Conservation (phyloP, 2,329 filamentous ascomycete species). For the Camillea tinctor region DNA sequence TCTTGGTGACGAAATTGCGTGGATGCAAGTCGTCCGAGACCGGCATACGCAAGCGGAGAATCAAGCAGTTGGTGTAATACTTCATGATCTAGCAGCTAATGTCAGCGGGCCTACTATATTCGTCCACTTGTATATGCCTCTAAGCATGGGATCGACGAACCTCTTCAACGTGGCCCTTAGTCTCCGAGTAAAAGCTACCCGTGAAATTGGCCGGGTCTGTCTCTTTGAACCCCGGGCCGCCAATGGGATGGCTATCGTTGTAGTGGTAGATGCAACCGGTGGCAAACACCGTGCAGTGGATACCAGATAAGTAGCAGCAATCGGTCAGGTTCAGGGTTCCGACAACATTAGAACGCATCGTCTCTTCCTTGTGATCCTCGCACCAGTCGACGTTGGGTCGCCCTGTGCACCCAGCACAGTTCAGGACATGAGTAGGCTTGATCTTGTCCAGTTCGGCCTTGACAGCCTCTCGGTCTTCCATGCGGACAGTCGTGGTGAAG, state of each 20-base stretch:
- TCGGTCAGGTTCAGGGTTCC: conserved; percentile 64
- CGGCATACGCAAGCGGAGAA: conserved; percentile 68
- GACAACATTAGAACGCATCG: conserved; percentile 65
- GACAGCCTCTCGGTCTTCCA: conserved; percentile 62
- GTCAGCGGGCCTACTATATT: conserved; percentile 11
- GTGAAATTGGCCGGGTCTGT: conserved; percentile 63
- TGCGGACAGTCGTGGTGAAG: conserved; percentile 59
- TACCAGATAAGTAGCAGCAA: conserved; percentile 54
- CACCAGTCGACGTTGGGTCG: conserved; percentile 71
- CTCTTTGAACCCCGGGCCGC: conserved; percentile 60
- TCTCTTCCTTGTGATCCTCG: conserved; percentile 67
- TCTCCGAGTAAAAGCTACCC: conserved; percentile 67
- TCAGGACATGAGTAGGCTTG: conserved; percentile 65
- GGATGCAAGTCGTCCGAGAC: conserved; percentile 66
- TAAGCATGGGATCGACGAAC: conserved; percentile 35
- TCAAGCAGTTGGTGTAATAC: conserved; percentile 59
- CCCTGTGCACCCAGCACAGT: conserved; percentile 65
- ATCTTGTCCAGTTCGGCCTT: conserved; percentile 54
- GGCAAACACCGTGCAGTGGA: conserved; percentile 65
- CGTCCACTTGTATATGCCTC: neutral
- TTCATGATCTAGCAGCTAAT: conserved; percentile 52
- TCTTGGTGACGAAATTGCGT: conserved; percentile 70
- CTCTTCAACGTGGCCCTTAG: conserved; percentile 64
- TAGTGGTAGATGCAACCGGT: conserved; percentile 69
- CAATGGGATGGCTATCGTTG: conserved; percentile 58